These are phyloP conservation scores for Plenodomus biglobosus DNA, from an alignment of 2,329 filamentous ascomycete species.

Conservation along the genomic window DNA sequence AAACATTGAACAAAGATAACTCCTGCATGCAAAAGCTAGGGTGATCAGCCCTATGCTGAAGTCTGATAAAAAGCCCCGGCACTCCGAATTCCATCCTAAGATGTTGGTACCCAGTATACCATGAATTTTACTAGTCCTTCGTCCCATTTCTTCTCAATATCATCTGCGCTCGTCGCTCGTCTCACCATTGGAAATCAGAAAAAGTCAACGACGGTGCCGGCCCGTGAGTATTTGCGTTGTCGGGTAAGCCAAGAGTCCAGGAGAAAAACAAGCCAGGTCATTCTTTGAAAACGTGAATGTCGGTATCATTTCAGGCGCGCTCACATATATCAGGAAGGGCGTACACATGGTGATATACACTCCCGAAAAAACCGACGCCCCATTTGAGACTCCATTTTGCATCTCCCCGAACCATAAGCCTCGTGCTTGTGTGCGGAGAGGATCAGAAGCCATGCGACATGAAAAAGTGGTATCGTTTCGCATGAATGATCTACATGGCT, in stretches of 20 bases:
- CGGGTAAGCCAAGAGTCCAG: slow-evolving; percentile 29
- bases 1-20: slow-evolving; percentile 35
- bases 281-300: slow-evolving; percentile 39
- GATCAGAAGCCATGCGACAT: slow-evolving; percentile 40
- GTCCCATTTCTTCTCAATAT: slow-evolving; percentile 31
- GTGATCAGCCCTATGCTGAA: slow-evolving; percentile 32
- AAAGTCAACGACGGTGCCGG: slow-evolving; percentile 39
- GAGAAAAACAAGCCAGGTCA: slow-evolving; percentile 40
- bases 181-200: slow-evolving; percentile 33
- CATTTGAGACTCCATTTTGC: slow-evolving; percentile 41
- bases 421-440: slow-evolving; percentile 36
- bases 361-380: slow-evolving; percentile 40
- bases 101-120: slow-evolving; percentile 29
- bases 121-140: slow-evolving; percentile 37
- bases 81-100: slow-evolving; percentile 29
- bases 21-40: slow-evolving; percentile 42
- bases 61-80: slow-evolving; percentile 19
- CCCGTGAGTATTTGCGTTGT: slow-evolving; percentile 31
- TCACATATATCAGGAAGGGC: slow-evolving; percentile 40
- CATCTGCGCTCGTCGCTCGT: slow-evolving; percentile 30
- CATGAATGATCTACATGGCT: slow-evolving; percentile 31
- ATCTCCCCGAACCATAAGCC: slow-evolving; percentile 35
- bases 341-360: slow-evolving; percentile 40
- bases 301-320: slow-evolving; percentile 45
- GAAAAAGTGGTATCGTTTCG: slow-evolving; percentile 47